A percentile compares a stretch with the other conserved stretches of the same genome.
These are phyloP conservation scores for Aspergillus tanneri DNA, from an alignment of 2,329 filamentous ascomycete species.

Conservation along the genomic window DNA sequence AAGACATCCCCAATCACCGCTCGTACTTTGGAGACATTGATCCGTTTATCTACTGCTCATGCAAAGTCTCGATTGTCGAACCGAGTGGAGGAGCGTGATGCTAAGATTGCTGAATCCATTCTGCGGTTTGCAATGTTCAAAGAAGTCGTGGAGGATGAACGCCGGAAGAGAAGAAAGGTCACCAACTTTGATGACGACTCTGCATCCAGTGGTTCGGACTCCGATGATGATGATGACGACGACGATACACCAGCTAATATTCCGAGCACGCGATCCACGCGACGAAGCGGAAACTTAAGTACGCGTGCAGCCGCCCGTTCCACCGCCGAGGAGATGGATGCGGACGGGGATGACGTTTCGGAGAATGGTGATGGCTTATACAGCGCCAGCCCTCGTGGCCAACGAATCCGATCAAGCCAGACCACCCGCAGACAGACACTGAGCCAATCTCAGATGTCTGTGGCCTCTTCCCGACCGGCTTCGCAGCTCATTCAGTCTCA, in stretches of 20 bases:
- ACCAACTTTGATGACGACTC: slow-evolving; percentile 64
- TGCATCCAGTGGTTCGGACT: slow-evolving; percentile 43
- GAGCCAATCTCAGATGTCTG: slow-evolving; percentile 59
- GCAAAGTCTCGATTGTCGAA: slow-evolving; percentile 88
- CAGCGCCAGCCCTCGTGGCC: slow-evolving; percentile 50
- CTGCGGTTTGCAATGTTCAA: slow-evolving; percentile 96
- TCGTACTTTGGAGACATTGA: slow-evolving; percentile 95
- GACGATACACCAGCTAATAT: slow-evolving; percentile 25
- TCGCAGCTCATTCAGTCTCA: slow-evolving; percentile 66
- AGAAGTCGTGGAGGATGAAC: slow-evolving; percentile 77
- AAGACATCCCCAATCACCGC: slow-evolving; percentile 94
- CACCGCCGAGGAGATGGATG: slow-evolving; percentile 41
- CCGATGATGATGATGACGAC: slow-evolving; percentile 32
- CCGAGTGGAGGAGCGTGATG: slow-evolving; percentile 85
- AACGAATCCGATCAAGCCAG: slow-evolving; percentile 37
- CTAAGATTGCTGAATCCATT: slow-evolving; percentile 81
- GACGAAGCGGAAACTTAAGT: slow-evolving; percentile 32
- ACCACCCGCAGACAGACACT: slow-evolving; percentile 43
- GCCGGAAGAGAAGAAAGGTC: slow-evolving; percentile 79
- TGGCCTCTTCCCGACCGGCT: slow-evolving; percentile 75
- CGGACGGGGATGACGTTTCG: slow-evolving; percentile 54
- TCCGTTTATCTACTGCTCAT: slow-evolving; percentile 93
- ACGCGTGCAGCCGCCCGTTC: slow-evolving; percentile 37
- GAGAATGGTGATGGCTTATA: slow-evolving; percentile 56
- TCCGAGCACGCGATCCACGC: slow-evolving; percentile 35